A percentile compares a stretch with the other conserved stretches of the same genome.
These are phyloP conservation scores for Stephania cephalantha DNA, from an alignment of 164 flowering plant species.

Conservation along the genomic window DNA sequence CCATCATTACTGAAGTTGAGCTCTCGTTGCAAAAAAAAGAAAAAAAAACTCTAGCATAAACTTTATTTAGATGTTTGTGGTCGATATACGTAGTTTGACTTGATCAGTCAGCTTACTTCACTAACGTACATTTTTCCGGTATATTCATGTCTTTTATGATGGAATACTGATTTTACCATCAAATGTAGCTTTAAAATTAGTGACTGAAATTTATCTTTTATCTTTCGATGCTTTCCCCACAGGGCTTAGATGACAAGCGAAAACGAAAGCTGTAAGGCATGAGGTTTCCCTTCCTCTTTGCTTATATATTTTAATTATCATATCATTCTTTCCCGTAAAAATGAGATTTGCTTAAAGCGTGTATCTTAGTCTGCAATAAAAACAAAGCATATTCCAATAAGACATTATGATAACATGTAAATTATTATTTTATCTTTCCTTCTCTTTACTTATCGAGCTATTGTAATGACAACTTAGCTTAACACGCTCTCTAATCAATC, in stretches of 20 bases:
- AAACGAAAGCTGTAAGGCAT: conserved; percentile 45
- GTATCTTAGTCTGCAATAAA: neutral
- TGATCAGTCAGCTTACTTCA: neutral
- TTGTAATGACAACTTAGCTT: neutral
- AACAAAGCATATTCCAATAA: neutral
- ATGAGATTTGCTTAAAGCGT: neutral
- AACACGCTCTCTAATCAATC: neutral
- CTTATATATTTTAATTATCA: neutral
- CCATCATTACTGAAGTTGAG: too few species aligned
- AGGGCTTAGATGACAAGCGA: conserved; percentile 69
- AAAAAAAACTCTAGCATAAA: too few species aligned
- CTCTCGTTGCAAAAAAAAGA: too few species aligned
- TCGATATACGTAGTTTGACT: neutral
- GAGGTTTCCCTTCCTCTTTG: neutral
- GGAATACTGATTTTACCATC: neutral
- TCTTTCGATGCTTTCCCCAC: conserved; percentile 15
- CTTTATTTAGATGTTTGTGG: neutral
- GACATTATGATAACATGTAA: neutral
- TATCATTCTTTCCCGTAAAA: conserved; percentile 7
- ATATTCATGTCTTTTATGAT: neutral
- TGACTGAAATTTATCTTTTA: neutral
- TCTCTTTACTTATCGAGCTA: neutral
- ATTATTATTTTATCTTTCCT: neutral
- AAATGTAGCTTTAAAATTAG: neutral
- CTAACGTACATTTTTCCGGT: neutral